Percentiles rank a stretch among this genome's conserved stretches.
phyloP scores from a whole-genome alignment of 2,329 filamentous ascomycete genomes.

The Pestalotiopsis fici region DNA sequence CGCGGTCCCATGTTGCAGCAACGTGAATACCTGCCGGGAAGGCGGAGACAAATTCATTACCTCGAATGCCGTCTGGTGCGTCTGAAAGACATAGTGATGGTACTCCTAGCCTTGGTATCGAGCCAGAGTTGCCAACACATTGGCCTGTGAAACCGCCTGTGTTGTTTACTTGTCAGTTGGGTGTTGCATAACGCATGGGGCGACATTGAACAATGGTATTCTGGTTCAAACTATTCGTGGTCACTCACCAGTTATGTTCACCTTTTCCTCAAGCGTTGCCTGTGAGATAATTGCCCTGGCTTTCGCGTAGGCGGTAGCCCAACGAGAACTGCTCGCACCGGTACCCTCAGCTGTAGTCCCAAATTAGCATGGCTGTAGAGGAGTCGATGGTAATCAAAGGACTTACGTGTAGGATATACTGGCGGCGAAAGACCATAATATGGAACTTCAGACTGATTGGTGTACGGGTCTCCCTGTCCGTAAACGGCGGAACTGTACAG shows the following conservation, averaged over 20 bases:
- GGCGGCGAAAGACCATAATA: constrained; percentile 57
- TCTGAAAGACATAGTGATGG: constrained; percentile 81
- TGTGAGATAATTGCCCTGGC: constrained; percentile 70
- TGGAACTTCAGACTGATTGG: neutral
- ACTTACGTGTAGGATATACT: constrained; percentile 71
- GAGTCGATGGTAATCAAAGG: neutral
- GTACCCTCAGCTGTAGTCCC: constrained; percentile 39
- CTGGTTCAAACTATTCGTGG: constrained; percentile 43
- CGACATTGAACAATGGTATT: neutral
- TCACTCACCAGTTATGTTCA: constrained; percentile 85
- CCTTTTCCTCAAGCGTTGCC: constrained; percentile 85
- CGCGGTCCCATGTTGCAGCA: constrained; percentile 81
- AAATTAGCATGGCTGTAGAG: neutral
- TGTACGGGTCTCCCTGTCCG: neutral
- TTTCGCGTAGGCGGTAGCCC: constrained; percentile 75
- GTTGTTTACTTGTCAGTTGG: neutral
- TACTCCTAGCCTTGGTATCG: constrained; percentile 67
- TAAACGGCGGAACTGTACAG: neutral
- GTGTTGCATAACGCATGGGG: neutral
- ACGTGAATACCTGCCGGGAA: constrained; percentile 75
- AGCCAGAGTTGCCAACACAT: constrained; percentile 69
- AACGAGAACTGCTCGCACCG: constrained; percentile 60
- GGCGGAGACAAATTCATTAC: constrained; percentile 76
- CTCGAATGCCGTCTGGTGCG: constrained; percentile 77
- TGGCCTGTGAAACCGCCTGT: neutral